A percentile compares a stretch with the other conserved stretches of the same genome.
These are phyloP conservation scores for Conoideocrella luteorostrata DNA, from an alignment of 2,329 filamentous ascomycete genomes.

Conservation along the genomic window DNA sequence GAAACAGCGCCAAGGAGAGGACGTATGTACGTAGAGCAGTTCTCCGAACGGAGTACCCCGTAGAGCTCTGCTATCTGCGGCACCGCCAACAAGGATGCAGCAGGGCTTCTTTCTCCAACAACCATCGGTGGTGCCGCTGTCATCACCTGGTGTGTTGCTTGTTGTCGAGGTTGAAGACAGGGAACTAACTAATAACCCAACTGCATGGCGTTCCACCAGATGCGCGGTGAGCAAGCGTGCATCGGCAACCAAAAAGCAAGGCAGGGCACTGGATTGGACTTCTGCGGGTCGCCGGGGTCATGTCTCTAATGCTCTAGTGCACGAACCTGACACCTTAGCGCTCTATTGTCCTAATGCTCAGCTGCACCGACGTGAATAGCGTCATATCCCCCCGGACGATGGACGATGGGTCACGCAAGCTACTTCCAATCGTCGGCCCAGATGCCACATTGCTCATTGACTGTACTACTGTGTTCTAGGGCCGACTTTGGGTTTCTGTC, in stretches of 20 bases:
- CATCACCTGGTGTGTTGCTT: too few species aligned
- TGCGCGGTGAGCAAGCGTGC: background rate
- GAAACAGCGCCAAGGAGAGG: background rate
- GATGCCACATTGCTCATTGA: background rate
- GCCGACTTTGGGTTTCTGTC: too few species aligned
- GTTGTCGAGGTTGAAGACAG: too few species aligned
- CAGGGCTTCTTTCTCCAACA: background rate
- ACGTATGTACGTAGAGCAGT: too few species aligned
- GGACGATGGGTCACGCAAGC: background rate
- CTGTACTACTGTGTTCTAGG: too few species aligned
- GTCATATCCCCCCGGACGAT: background rate
- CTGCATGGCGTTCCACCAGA: background rate
- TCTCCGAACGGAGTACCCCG: too few species aligned
- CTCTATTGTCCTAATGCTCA: background rate
- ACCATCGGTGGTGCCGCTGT: too few species aligned
- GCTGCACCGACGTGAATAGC: slow-evolving; percentile 3
- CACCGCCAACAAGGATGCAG: background rate
- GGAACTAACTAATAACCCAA: too few species aligned
- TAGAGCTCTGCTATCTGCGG: too few species aligned
- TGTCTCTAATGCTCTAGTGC: too few species aligned
- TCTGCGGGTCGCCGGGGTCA: background rate
- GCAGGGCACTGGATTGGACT: slow-evolving; percentile 1
- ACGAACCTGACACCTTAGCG: too few species aligned
- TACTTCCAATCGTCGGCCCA: background rate
- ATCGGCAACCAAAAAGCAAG: slow-evolving; percentile 1